Conservation (phyloP, 768 basidiomycete genomes). For the Trametes cubensis region DNA sequence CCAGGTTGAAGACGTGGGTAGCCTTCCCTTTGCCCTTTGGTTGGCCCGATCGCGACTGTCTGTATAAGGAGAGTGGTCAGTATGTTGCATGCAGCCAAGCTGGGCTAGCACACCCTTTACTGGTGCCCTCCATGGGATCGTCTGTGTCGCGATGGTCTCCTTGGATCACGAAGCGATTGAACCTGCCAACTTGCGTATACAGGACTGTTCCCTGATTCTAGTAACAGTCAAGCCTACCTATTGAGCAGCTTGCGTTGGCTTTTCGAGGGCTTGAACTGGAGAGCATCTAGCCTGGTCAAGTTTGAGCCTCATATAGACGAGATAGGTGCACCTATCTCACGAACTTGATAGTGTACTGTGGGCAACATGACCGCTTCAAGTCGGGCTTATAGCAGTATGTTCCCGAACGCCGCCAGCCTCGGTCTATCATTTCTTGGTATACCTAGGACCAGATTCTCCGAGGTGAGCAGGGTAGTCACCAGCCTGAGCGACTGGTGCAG, state of each 20-base stretch:
- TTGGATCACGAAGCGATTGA: conserved; percentile 66
- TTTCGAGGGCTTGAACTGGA: conserved; percentile 66
- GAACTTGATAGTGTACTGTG: conserved; percentile 92
- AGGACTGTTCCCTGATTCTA: not conserved
- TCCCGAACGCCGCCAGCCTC: conserved; percentile 85
- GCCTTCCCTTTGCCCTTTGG: conserved; percentile 5
- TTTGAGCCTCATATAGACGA: too few species aligned
- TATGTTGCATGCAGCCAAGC: too few species aligned
- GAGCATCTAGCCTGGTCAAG: conserved; percentile 61
- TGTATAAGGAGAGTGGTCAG: too few species aligned
- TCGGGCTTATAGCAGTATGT: conserved; percentile 89
- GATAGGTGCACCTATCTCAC: conserved; percentile 12
- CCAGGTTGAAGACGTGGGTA: conserved; percentile 43
- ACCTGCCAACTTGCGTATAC: conserved; percentile 44
- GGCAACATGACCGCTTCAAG: conserved; percentile 81
- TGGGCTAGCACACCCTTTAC: not conserved
- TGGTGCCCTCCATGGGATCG: conserved; percentile 30
- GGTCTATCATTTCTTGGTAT: conserved; percentile 83
- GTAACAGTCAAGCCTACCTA: conserved; percentile 46
- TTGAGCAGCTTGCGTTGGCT: conserved; percentile 77
- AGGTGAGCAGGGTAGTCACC: not conserved
- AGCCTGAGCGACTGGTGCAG: not conserved
- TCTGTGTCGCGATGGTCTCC: conserved; percentile 31
- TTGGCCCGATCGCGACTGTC: too few species aligned
- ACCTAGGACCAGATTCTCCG: conserved; percentile 43